These are phyloP conservation scores for Starmerella roubikii DNA, from an alignment of 805 yeast species.

Conservation along the genomic window DNA sequence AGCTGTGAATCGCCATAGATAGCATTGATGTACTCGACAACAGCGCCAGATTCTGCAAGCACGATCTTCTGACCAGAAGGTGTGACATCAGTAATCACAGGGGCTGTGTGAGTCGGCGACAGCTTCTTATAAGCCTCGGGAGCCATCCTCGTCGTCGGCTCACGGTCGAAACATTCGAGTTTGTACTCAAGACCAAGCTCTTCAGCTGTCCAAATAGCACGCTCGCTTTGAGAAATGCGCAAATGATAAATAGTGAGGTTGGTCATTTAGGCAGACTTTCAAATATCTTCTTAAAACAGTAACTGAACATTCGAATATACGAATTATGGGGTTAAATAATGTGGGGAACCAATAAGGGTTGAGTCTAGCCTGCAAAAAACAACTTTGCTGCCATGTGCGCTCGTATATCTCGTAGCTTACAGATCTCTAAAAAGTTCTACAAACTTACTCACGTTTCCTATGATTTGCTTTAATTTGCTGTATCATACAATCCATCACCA, in stretches of 20 bases:
- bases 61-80: constrained; percentile 22
- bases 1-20: constrained; percentile 35
- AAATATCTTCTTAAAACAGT: no score
- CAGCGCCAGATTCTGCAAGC: constrained; percentile 48
- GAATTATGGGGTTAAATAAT: no score
- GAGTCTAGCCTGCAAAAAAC: no score
- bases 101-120: constrained; percentile 53
- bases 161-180: constrained; percentile 38
- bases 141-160: constrained; percentile 28
- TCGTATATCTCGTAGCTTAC: no score
- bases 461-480: no score
- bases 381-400: no score
- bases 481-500: no score
- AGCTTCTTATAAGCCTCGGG: constrained; percentile 36
- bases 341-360: no score
- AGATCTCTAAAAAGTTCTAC: no score
- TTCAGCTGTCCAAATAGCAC: constrained; percentile 44
- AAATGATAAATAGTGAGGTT: constrained; percentile 4
- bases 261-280: no score
- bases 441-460: no score
- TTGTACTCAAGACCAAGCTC: constrained; percentile 37
- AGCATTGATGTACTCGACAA: constrained; percentile 37
- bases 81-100: constrained; percentile 31
- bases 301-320: no score
- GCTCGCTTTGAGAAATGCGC: constrained; percentile 9